phyloP scores from a whole-genome alignment of 768 basidiomycete species.

The Multifurca ochricompacta region DNA sequence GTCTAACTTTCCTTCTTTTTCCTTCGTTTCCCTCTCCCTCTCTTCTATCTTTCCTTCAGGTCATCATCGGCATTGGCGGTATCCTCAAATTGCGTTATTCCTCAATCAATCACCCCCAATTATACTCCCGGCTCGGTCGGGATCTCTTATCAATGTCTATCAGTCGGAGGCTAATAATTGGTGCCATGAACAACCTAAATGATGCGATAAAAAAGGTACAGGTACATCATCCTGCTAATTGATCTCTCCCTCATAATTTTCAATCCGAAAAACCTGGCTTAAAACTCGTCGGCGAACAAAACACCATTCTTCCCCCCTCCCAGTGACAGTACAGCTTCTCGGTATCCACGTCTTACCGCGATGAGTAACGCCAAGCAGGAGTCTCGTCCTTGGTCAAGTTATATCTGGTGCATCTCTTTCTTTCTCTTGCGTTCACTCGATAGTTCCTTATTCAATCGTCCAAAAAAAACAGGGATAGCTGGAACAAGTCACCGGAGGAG shows the following conservation, averaged over 20 bases:
- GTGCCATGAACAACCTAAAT: not conserved
- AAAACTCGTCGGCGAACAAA: not conserved
- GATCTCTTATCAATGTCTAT: not conserved
- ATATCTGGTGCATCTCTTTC: conserved; percentile 26
- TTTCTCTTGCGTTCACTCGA: not conserved
- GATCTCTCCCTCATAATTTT: not conserved
- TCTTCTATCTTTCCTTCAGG: not conserved
- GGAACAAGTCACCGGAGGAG: conserved; percentile 33
- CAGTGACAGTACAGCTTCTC: not conserved
- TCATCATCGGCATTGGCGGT: too few relatives aligned
- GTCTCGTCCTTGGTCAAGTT: conserved; percentile 25
- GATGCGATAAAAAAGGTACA: not conserved
- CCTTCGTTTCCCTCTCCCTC: not conserved
- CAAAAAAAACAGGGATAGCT: conserved; percentile 31
- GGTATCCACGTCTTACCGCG: not conserved
- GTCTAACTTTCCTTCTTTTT: not conserved
- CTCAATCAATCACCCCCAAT: not conserved
- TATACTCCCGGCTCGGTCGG: not conserved
- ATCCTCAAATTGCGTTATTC: not conserved
- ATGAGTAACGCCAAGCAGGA: not conserved
- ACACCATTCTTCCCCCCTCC: not conserved
- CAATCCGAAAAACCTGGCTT: not conserved
- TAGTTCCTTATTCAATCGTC: too few relatives aligned
- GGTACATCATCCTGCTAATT: not conserved
- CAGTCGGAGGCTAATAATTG: not conserved